Conservation (phyloP, 2,329 filamentous ascomycete genomes). For the Alternaria hordeiaustralica region DNA sequence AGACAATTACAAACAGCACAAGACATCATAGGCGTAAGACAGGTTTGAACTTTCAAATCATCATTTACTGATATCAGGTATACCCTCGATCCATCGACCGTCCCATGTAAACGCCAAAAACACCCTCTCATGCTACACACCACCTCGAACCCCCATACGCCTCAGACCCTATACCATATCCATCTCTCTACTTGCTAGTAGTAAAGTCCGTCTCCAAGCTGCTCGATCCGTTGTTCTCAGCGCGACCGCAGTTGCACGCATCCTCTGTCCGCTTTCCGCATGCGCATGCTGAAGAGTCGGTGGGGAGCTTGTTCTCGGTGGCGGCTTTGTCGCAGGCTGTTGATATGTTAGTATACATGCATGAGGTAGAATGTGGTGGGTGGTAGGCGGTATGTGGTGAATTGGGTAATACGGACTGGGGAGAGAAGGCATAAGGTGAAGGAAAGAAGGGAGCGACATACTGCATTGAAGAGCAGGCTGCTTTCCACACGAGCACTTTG, state of each 20-base stretch:
- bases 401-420: background rate
- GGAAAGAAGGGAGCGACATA: conserved; percentile 29
- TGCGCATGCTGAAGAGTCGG: conserved; percentile 68
- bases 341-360: conserved; percentile 11
- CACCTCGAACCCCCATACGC: background rate
- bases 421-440: conserved; percentile 9
- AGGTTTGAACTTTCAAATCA: background rate
- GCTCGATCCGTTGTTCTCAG: conserved; percentile 66
- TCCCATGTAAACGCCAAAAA: conserved; percentile 13
- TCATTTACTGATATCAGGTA: background rate
- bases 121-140: conserved; percentile 10
- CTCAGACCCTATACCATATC: background rate
- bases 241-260: conserved; percentile 82
- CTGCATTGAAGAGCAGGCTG: conserved; percentile 84
- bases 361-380: background rate
- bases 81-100: background rate
- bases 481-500: conserved; percentile 87
- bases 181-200: conserved; percentile 59
- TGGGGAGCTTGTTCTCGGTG: conserved; percentile 72
- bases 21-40: no score
- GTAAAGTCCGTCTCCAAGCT: conserved; percentile 86
- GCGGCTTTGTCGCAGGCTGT: conserved; percentile 73
- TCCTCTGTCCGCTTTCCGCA: conserved; percentile 76
- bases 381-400: background rate
- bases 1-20: no score